These are phyloP conservation scores for Neofusicoccum ribis DNA, from an alignment of 2,329 filamentous ascomycete genomes.

Conservation along the genomic window DNA sequence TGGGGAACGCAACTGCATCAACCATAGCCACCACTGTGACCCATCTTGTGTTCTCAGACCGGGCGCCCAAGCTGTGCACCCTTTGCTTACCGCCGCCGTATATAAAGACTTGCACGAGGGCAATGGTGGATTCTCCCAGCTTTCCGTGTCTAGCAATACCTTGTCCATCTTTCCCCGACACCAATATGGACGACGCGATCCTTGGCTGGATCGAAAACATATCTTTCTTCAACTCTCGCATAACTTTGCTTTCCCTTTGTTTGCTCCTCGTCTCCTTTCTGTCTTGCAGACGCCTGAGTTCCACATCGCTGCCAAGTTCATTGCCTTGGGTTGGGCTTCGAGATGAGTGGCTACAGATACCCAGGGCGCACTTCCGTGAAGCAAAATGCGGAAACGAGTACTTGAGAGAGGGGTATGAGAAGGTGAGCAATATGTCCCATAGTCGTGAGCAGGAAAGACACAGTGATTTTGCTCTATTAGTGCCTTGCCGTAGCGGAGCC, in stretches of 20 bases:
- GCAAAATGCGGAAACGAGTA: background rate
- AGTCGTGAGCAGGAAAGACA: too few relatives aligned
- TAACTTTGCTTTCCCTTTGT: background rate
- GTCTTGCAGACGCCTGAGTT: background rate
- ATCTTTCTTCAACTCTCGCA: too few relatives aligned
- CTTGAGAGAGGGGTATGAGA: constrained; percentile 16
- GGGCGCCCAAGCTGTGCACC: too few relatives aligned
- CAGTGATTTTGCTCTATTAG: too few relatives aligned
- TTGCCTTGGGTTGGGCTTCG: constrained; percentile 14
- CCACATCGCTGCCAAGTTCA: background rate
- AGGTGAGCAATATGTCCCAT: background rate
- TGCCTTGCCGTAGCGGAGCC: too few relatives aligned
- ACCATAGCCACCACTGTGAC: too few relatives aligned
- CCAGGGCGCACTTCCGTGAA: constrained; percentile 15
- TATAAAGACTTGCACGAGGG: too few relatives aligned
- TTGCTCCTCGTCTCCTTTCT: background rate
- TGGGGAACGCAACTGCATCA: too few relatives aligned
- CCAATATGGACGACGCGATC: background rate
- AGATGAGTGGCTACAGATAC: constrained; percentile 4
- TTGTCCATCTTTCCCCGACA: background rate
- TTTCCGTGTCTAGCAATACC: background rate
- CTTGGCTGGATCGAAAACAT: background rate
- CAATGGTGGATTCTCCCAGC: background rate
- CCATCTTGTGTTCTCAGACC: too few relatives aligned
- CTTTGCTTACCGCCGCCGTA: too few relatives aligned